Conservation (phyloP, 2,329 filamentous ascomycete genomes). For the Fusarium clavum region DNA sequence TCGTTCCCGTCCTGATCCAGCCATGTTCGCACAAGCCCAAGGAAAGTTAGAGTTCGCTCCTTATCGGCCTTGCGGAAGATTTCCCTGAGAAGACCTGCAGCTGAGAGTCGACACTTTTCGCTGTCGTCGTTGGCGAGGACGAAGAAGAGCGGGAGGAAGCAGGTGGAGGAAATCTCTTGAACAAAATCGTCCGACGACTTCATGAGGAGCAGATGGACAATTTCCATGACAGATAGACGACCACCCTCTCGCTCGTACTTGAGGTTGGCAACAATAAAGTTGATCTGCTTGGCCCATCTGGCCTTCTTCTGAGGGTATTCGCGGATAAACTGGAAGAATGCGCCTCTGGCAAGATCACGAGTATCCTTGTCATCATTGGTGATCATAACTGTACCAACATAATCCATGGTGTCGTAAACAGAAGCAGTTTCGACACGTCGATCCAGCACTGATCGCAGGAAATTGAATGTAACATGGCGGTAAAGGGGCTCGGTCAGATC, state of each 20-base stretch:
- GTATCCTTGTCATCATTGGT: constrained; percentile 93
- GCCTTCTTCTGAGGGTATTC: constrained; percentile 94
- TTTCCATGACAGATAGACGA: constrained; percentile 91
- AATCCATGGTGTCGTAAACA: constrained; percentile 92
- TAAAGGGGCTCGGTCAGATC: constrained; percentile 94
- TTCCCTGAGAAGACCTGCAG: constrained; percentile 81
- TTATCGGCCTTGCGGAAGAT: constrained; percentile 82
- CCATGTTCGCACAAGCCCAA: constrained; percentile 79
- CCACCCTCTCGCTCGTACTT: constrained; percentile 91
- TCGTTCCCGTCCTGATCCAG: constrained; percentile 78
- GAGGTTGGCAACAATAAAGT: constrained; percentile 89
- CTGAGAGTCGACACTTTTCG: constrained; percentile 84
- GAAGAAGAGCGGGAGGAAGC: constrained; percentile 88
- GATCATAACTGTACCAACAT: constrained; percentile 92
- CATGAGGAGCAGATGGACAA: constrained; percentile 84
- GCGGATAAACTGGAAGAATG: constrained; percentile 93
- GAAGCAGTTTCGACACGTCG: constrained; percentile 86
- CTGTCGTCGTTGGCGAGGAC: constrained; percentile 90
- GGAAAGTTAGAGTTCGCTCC: constrained; percentile 76
- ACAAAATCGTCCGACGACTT: constrained; percentile 86
- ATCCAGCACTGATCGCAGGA: constrained; percentile 87
- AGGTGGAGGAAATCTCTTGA: constrained; percentile 82
- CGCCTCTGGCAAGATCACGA: constrained; percentile 85
- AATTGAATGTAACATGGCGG: constrained; percentile 94
- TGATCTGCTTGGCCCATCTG: constrained; percentile 88